phyloP scores from a whole-genome alignment of 306 rosid species.

The Cyamopsis tetragonoloba region DNA sequence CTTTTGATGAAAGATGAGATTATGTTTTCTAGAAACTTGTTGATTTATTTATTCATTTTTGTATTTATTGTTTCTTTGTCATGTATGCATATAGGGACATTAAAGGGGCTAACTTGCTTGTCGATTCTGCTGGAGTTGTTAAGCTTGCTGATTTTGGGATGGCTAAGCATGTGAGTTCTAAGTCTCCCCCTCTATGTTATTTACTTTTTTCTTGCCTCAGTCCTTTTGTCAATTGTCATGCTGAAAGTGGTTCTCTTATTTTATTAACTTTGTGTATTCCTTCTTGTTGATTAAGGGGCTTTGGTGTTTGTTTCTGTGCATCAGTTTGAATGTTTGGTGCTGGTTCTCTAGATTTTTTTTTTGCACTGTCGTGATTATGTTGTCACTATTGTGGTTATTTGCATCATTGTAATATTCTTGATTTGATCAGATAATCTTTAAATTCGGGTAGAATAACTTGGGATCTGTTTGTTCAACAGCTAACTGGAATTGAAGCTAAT shows the following conservation, averaged over 20 bases:
- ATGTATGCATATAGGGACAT: conserved; percentile 57
- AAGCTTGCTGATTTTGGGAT: conserved; percentile 96
- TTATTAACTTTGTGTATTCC: background rate
- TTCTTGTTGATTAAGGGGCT: background rate
- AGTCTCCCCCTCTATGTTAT: background rate
- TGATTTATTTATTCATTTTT: background rate
- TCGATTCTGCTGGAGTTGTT: conserved; percentile 77
- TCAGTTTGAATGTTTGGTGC: background rate
- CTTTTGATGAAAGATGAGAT: background rate
- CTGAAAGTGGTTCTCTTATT: background rate
- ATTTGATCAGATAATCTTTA: background rate
- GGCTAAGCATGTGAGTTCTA: conserved; percentile 80
- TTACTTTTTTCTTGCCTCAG: background rate
- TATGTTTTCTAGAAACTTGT: background rate
- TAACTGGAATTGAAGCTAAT: conserved; percentile 57
- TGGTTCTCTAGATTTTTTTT: background rate
- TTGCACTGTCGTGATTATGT: background rate
- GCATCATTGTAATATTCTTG: background rate
- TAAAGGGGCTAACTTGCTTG: conserved; percentile 92
- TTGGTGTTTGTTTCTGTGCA: background rate
- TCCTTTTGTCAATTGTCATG: background rate
- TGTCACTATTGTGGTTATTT: conserved; percentile 4
- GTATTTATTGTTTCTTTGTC: background rate
- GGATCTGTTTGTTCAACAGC: conserved; percentile 45
- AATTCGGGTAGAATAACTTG: conserved; percentile 8